phyloP scores from a whole-genome alignment of 2,329 filamentous ascomycete genomes.

The Venturia nashicola region DNA sequence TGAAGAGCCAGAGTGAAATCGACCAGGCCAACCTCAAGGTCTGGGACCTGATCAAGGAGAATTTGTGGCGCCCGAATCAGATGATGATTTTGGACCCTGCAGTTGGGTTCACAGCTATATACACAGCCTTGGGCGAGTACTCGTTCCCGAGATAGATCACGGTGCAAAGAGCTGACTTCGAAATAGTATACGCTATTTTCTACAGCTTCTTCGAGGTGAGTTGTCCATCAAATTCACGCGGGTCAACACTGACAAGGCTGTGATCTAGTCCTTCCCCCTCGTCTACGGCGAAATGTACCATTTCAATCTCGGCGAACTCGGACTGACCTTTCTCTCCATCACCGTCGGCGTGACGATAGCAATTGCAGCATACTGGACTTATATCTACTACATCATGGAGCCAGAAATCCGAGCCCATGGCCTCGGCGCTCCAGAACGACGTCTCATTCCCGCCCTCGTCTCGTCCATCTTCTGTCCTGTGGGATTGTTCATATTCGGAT shows the following conservation, averaged over 20 bases:
- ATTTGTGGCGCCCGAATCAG: slow-evolving; percentile 16
- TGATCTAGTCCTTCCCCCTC: slow-evolving; percentile 22
- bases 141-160: neutral
- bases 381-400: slow-evolving; percentile 15
- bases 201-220: slow-evolving; percentile 15
- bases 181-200: slow-evolving; percentile 20
- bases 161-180: neutral
- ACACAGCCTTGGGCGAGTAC: slow-evolving; percentile 14
- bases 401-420: slow-evolving; percentile 16
- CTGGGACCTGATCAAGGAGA: slow-evolving; percentile 11
- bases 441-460: slow-evolving; percentile 22
- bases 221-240: slow-evolving; percentile 13
- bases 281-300: slow-evolving; percentile 28
- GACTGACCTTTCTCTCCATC: slow-evolving; percentile 22
- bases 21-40: slow-evolving; percentile 11
- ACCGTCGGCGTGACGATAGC: slow-evolving; percentile 18
- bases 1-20: slow-evolving; percentile 11
- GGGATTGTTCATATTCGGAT: slow-evolving; percentile 29
- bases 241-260: neutral
- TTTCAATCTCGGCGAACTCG: slow-evolving; percentile 24
- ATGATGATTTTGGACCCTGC: slow-evolving; percentile 22
- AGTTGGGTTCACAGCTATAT: slow-evolving; percentile 20
- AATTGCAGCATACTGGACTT: slow-evolving; percentile 15
- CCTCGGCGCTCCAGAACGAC: slow-evolving; percentile 18
- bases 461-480: slow-evolving; percentile 19